These are phyloP conservation scores for Picochlorum sp. DNA, from an alignment of 139 green algal species.

Conservation along the genomic window DNA sequence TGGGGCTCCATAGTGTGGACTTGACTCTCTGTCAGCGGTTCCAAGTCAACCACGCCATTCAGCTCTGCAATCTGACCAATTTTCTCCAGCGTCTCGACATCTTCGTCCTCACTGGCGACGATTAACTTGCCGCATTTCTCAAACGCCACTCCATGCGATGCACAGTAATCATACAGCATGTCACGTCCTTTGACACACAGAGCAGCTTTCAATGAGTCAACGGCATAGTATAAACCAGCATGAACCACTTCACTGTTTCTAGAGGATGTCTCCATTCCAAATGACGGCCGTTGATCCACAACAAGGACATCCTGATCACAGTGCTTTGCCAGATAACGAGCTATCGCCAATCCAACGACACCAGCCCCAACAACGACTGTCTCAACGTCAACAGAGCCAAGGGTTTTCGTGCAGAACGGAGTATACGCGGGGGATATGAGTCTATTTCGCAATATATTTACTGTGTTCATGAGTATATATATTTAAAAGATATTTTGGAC, in stretches of 20 bases:
- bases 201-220: constrained; percentile 61
- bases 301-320: constrained; percentile 49
- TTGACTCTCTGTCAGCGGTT: constrained; percentile 38
- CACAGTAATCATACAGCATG: constrained; percentile 49
- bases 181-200: constrained; percentile 67
- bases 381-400: constrained; percentile 7
- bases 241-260: constrained; percentile 49
- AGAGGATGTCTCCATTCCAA: constrained; percentile 58
- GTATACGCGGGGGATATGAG: too few species aligned
- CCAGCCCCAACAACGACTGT: constrained; percentile 43
- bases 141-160: constrained; percentile 38
- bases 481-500: too few species aligned
- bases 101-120: constrained; percentile 44
- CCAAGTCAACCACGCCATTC: constrained; percentile 66
- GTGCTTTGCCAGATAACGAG: constrained; percentile 39
- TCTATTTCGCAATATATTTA: too few species aligned
- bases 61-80: constrained; percentile 1
- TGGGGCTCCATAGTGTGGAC: constrained; percentile 54
- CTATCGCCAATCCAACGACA: constrained; percentile 69
- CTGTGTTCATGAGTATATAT: too few species aligned
- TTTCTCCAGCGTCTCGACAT: constrained; percentile 18
- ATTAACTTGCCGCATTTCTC: constrained; percentile 65
- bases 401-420: too few species aligned
- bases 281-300: constrained; percentile 40
- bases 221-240: constrained; percentile 76